Percentiles rank a stretch among this genome's conserved stretches.
Conservation (phyloP, 2,329 filamentous ascomycete genomes). For the Aspergillus sojae region DNA sequence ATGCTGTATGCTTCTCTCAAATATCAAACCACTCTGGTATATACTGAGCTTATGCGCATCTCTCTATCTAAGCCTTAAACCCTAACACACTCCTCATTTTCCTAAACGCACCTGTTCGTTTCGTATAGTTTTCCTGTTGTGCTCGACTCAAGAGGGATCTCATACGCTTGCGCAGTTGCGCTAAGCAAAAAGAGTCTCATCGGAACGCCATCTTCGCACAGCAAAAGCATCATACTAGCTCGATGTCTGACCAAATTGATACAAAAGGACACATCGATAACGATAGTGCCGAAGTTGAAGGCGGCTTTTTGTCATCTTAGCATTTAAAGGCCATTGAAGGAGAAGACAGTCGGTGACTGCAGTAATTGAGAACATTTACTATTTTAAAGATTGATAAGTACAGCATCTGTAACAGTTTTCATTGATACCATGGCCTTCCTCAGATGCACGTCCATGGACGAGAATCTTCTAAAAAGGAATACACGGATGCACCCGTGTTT, state of each 20-base stretch:
- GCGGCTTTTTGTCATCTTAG: not conserved
- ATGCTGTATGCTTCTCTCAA: not conserved
- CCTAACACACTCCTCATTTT: not conserved
- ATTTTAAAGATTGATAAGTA: not conserved
- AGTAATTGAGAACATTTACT: not conserved
- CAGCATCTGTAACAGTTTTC: not conserved
- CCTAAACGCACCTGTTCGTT: not conserved
- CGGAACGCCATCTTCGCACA: not conserved
- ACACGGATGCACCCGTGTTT: not conserved
- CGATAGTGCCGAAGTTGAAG: not conserved
- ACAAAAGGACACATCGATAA: not conserved
- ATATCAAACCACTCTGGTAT: not conserved
- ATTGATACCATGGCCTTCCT: not conserved
- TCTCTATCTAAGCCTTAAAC: not conserved
- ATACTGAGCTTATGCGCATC: not conserved
- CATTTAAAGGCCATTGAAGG: not conserved
- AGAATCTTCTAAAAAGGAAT: not conserved
- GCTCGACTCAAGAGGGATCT: not conserved
- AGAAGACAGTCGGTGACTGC: not conserved
- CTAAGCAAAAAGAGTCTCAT: not conserved
- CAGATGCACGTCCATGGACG: not conserved
- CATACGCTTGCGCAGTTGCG: not conserved
- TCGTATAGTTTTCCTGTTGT: not conserved
- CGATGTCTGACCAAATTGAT: not conserved
- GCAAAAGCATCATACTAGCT: not conserved